Base-by-base conservation (phyloP, 768 basidiomycete species). In the Boletus tylopilopsis region DNA sequence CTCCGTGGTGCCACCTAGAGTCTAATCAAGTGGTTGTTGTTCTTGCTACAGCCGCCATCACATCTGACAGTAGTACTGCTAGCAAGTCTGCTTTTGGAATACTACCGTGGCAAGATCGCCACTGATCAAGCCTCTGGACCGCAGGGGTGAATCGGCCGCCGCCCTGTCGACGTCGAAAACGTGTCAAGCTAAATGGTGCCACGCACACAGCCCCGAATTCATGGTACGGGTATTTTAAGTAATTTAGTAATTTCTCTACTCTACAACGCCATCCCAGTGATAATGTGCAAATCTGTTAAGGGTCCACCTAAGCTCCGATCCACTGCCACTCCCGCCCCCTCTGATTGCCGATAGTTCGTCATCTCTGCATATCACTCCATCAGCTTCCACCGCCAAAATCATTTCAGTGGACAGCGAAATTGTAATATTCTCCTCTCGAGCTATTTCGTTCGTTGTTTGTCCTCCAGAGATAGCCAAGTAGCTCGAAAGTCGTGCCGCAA, bases 341-440 rank as follows among this genome's bases (percentile, higher is more conserved):
- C 45, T 63, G 39, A 69, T 62, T 40, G 59, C 63, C 47, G 67
- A 68, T 8, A 45, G 11, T 24, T 53, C 79, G 50, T 92, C 90
- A 65, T 96, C 94, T 59, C 91, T 75, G 56, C 85, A 85, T 12
- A 95, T 70, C 47, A 76, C 76, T 0, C 85, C 88, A 32, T 80
- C 81, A 16, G 64, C 66, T 73, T 95, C 94, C 3, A 87, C 81
- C 47, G 78, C 81, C 37, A 75, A 73, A 23, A 96, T 70, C 84
- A 97, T 83, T 64, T 95, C 92, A 47, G 73, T 74, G 6, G 82
- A 79, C 47, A 97, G 74, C 11, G 82, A 84, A 15, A 91, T 77
- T 2, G 87, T 80, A 19, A 97, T 70, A 1, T 70, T 72, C 62
- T 96, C 93, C 41, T 79, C 76, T 27, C 73, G 65, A 0, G 92